Evolutionary conservation across 345 rosid genomes (phyloP).

Genomic region (Ailanthus altissimus): DNA sequence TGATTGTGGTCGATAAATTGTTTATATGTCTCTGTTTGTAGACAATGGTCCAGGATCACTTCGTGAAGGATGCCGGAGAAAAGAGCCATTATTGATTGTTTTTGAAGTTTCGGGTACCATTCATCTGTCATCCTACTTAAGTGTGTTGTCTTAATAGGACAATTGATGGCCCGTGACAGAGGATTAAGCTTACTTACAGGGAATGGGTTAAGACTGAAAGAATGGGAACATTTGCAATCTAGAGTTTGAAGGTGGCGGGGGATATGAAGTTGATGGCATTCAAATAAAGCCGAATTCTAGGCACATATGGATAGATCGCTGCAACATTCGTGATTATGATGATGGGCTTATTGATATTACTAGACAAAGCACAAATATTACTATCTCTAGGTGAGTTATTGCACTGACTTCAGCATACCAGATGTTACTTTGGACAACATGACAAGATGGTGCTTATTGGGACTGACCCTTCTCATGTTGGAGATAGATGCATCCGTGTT

Average conservation of each 20-base stretch:
- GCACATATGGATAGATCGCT: slow-evolving; percentile 91
- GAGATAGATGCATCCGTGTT: slow-evolving; percentile 79
- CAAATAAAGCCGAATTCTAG: slow-evolving; percentile 91
- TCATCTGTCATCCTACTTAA: slow-evolving; percentile 64
- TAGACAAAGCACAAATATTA: slow-evolving; percentile 79
- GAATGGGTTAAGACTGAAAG: slow-evolving; percentile 82
- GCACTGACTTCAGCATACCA: slow-evolving; percentile 22
- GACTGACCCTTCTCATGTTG: slow-evolving; percentile 70
- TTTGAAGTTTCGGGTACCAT: slow-evolving; percentile 79
- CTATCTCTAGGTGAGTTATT: slow-evolving; percentile 71
- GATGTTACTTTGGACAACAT: slow-evolving; percentile 77
- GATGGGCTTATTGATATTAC: slow-evolving; percentile 93
- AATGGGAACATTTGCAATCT: slow-evolving; percentile 88
- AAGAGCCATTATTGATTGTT: slow-evolving; percentile 85
- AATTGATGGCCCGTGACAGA: slow-evolving; percentile 82
- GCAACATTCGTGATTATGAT: slow-evolving; percentile 81
- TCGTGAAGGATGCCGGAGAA: slow-evolving; percentile 70
- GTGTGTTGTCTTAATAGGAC: slow-evolving; percentile 83
- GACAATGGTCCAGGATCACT: slow-evolving; percentile 91
- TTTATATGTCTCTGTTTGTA: slow-evolving; percentile 25
- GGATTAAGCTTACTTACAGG: slow-evolving; percentile 71
- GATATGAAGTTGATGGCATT: slow-evolving; percentile 86
- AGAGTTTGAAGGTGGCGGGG: slow-evolving; percentile 92
- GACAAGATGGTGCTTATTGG: slow-evolving; percentile 90
- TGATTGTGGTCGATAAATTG: background rate